Percentiles rank a stretch among this genome's conserved stretches.
Evolutionary conservation across 768 basidiomycete genomes (phyloP).

Genomic region (Filobasidium floriforme): DNA sequence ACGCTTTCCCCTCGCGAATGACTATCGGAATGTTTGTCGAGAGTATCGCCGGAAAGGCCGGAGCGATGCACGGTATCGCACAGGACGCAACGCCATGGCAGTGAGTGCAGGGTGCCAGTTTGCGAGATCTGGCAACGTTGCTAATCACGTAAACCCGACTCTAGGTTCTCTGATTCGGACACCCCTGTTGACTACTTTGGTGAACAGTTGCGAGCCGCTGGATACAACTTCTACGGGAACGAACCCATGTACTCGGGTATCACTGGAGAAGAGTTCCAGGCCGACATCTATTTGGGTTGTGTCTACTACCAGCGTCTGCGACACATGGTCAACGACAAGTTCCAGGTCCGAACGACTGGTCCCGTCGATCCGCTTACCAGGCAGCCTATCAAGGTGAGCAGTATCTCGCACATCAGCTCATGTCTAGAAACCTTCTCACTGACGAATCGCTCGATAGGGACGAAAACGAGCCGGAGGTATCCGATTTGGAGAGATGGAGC

Average conservation of each 20-base stretch:
- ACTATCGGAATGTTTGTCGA: conserved; percentile 99
- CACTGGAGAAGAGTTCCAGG: conserved; percentile 95
- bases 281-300: conserved; percentile 96
- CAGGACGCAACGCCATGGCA: conserved; percentile 99
- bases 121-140: background rate
- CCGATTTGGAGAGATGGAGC: conserved; percentile 99
- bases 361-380: conserved; percentile 91
- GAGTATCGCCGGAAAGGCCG: conserved; percentile 98
- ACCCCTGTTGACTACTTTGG: conserved; percentile 98
- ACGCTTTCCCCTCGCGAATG: conserved; percentile 99
- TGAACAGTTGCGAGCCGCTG: conserved; percentile 69
- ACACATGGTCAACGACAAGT: conserved; percentile 99
- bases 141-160: background rate
- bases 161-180: conserved; percentile 87
- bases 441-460: conserved; percentile 53
- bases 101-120: conserved; percentile 50
- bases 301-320: conserved; percentile 98
- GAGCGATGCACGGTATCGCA: conserved; percentile 94
- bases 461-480: conserved; percentile 98
- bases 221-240: conserved; percentile 98
- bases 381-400: conserved; percentile 85
- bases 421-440: conserved; percentile 7
- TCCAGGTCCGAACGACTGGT: conserved; percentile 97
- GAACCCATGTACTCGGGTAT: conserved; percentile 99
- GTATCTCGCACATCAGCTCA: conserved; percentile 1